Evolutionary conservation across 495 filamentous ascomycete species (phyloP).

Genomic region (Parmelia sp.): DNA sequence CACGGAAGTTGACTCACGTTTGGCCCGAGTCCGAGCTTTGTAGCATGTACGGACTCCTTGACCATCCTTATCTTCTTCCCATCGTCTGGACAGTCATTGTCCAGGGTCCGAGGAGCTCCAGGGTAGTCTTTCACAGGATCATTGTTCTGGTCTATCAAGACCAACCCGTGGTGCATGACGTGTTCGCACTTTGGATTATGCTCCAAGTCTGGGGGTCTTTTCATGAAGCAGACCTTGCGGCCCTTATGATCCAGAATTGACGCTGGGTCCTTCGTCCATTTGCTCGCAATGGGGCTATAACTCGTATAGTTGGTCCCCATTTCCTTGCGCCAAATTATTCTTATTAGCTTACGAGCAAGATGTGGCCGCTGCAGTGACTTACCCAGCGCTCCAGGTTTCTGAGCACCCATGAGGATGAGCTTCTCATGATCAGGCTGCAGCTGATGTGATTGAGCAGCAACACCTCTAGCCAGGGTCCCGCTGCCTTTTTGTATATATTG

Average conservation of each 20-base stretch:
- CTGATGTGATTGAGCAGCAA: too few relatives aligned
- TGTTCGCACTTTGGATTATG: neutral
- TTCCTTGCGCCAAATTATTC: neutral
- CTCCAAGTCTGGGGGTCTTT: neutral
- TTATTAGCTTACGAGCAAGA: neutral
- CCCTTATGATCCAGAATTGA: neutral
- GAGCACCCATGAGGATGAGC: neutral
- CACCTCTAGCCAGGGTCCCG: too few relatives aligned
- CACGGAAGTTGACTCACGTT: constrained; percentile 1
- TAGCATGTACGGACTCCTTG: constrained; percentile 25
- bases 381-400: neutral
- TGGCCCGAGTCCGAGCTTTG: constrained; percentile 10
- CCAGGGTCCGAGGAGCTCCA: neutral
- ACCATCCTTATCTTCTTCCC: constrained; percentile 25
- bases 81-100: constrained; percentile 2
- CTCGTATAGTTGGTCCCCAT: neutral
- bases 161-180: neutral
- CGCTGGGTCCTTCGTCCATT: neutral
- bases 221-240: neutral
- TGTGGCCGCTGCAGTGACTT: neutral
- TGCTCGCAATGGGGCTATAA: neutral
- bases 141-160: neutral
- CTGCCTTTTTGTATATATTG: too few relatives aligned
- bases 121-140: neutral
- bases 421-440: too few relatives aligned